Base-by-base conservation (phyloP, 2,329 filamentous ascomycete genomes). In the Bipolaris bicolor region DNA sequence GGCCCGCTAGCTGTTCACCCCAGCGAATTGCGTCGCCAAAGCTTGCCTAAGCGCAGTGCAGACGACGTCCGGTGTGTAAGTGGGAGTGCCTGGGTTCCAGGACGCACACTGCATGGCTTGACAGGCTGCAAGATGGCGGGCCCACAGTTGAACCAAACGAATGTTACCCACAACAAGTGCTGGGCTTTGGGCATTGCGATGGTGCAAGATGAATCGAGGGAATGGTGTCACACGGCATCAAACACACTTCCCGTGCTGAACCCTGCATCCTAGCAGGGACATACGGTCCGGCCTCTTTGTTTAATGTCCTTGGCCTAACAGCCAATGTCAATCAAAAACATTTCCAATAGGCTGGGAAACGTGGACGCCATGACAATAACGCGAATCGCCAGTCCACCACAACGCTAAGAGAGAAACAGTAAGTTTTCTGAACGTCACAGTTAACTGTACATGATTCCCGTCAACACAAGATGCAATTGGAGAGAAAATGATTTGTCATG, bases 211-310 rank as follows among this genome's bases (percentile, higher is more conserved):
- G 63, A 60, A 70, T 76, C 71, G 72, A 76, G 69, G 71, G 64
- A 65, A 59, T 58, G 40, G 52, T 58, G 74, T 76, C 65, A 55
- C 69, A 75, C 69, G 26, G 64, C 66, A 58, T 73, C 72, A 72
- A 75, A 73, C 71, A 66, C 62, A 64, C 60, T 52, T 66, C 57
- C 62, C 64, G 66, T 67, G 15, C 16, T 66, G 57, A 67, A 68
- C 68, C 68, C 65, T 75, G 70, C 64, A 65, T 64, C 39, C 52
- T 51, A 24, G 56, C 61, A 53, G 43, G 60, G 49, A 49, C 45
- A 36, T 62, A 46, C 57, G 41, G 46, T 40, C 53, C 52, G 49
- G 45, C 40, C 40, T 56, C 64, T 68, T 67, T 63, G 55, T 62
- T 37, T 43, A 52, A 41, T 24, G 10, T 3, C 31, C 16, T 44